Base-by-base conservation (phyloP, 2,329 filamentous ascomycete genomes). In the Penicillium sp. region DNA sequence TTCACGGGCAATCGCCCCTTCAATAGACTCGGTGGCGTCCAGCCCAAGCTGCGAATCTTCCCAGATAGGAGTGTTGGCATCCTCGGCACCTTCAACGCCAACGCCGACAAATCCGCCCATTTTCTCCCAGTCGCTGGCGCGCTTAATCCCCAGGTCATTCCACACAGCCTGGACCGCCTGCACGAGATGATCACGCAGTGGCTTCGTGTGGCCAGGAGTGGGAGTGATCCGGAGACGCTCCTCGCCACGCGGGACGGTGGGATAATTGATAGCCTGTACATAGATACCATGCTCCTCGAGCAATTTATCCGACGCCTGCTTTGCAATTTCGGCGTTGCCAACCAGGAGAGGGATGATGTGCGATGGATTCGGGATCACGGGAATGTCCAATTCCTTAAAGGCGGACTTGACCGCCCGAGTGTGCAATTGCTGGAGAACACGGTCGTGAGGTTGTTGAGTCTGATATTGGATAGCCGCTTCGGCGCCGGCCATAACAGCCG, bases 251-350 rank as follows among this genome's bases (percentile, higher is more conserved):
- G 92, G 92, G 2, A 98, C 92, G 35, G 92, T 98, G 2, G 92
- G 92, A 68, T 96, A 96, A 71, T 98, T 98, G 76, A 98, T 96
- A 38, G 87, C 88, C 69, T 98, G 92, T 16, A 98, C 92, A 62
- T 98, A 98, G 61, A 98, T 95, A 45, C 81, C 79, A 71, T 95
- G 85, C 51, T 94, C 84, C 51, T 84, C 80, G 10, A 98, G 77
- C 14, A 98, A 79, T 71, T 94, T 80, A 61, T 98, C 92, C 15
- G 86, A 94, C 6, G 92, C 92, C 54, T 82, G 75, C 74, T 92
- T 95, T 42, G 92, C 92, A 27, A 93, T 71, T 66, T 92, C 89
- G 31, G 92, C 92, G 57, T 94, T 92, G 42, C 92, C 92, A 33
- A 98, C 90, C 9, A 98, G 76, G 37, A 96, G 77, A 3, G 92